phyloP scores from a whole-genome alignment of 352 stramenopile genomes.

The Phytophthora chlamydospora region DNA sequence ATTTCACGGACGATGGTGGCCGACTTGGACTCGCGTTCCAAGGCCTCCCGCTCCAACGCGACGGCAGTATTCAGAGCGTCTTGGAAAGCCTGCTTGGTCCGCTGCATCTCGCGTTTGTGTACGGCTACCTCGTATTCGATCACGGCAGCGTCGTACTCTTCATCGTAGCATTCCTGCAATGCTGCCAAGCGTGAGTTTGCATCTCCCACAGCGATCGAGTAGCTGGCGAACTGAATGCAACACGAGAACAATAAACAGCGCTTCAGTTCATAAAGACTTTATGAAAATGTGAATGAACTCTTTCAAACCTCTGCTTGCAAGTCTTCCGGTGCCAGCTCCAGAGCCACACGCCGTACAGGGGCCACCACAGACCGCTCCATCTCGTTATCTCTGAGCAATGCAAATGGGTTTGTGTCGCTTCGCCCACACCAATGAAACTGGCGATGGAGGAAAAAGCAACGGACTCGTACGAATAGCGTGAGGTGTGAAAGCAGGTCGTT shows the following conservation, averaged over 20 bases:
- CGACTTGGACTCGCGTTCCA: conserved; percentile 54
- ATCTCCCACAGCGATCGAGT: conserved; percentile 58
- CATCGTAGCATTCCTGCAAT: conserved; percentile 67
- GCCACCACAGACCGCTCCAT: conserved; percentile 32
- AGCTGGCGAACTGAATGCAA: conserved; percentile 49
- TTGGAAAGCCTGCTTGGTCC: conserved; percentile 54
- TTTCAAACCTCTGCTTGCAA: conserved; percentile 58
- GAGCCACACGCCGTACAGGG: conserved; percentile 48
- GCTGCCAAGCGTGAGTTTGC: conserved; percentile 41
- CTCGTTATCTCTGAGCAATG: neutral
- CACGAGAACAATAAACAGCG: neutral
- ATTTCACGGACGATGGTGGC: conserved; percentile 60
- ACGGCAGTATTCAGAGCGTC: conserved; percentile 45
- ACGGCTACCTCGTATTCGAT: conserved; percentile 47
- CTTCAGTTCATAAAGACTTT: neutral
- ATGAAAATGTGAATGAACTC: neutral
- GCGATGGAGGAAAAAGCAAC: neutral
- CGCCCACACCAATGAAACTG: conserved; percentile 17
- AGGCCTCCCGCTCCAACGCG: conserved; percentile 42
- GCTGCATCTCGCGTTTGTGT: conserved; percentile 48
- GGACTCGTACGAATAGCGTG: no score
- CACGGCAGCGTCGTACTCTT: conserved; percentile 53
- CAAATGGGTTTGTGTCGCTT: conserved; percentile 22
- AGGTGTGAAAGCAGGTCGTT: no score
- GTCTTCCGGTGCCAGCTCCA: conserved; percentile 59